A percentile compares a stretch with the other conserved stretches of the same genome.
Evolutionary conservation across 1,139 yeast genomes (phyloP).

Genomic region (Pichia norvegensis): DNA sequence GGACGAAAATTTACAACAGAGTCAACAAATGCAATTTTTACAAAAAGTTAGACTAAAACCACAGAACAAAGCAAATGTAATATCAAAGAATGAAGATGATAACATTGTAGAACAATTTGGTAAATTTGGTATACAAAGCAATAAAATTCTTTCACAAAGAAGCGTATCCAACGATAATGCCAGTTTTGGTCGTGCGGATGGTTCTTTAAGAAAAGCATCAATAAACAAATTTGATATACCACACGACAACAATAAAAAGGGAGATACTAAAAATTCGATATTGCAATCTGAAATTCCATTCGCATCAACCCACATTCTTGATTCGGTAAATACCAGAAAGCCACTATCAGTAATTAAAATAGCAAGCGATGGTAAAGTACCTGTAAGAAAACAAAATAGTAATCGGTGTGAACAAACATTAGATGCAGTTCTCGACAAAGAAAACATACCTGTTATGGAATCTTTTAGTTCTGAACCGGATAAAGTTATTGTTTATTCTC

Average conservation of each 20-base stretch:
- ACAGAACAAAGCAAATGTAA: not conserved
- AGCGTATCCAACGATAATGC: not conserved
- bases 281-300: too few relatives aligned
- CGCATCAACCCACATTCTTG: too few relatives aligned
- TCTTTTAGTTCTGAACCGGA: not conserved
- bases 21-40: not conserved
- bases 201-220: too few relatives aligned
- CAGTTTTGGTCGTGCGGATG: not conserved
- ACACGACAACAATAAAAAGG: too few relatives aligned
- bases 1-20: not conserved
- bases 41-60: not conserved
- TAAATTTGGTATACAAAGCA: not conserved
- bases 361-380: not conserved
- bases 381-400: not conserved
- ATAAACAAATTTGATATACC: too few relatives aligned
- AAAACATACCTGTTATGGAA: not conserved
- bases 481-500: not conserved
- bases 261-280: too few relatives aligned
- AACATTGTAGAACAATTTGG: not conserved
- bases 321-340: not conserved
- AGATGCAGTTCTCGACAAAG: not conserved
- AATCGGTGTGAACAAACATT: not conserved
- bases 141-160: not conserved
- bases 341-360: not conserved
- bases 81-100: not conserved